A percentile compares a stretch with the other conserved stretches of the same genome.
phyloP scores from a whole-genome alignment of 139 green algal genomes.

The Eudorina sp. region DNA sequence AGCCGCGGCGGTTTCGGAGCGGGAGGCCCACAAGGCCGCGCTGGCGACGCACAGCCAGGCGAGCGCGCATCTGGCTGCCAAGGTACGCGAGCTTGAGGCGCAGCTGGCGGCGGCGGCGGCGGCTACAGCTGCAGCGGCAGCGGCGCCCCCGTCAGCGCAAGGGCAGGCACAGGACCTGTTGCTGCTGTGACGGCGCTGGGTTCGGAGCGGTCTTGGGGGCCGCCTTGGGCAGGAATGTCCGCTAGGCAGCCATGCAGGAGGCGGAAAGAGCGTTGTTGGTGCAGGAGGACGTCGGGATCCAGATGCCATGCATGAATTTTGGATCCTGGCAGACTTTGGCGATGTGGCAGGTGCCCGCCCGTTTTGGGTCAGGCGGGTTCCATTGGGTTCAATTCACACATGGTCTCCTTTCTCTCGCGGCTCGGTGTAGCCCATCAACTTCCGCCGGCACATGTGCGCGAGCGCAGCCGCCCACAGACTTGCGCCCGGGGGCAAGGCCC shows the following conservation, averaged over 20 bases:
- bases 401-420: too few species aligned
- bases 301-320: too few species aligned
- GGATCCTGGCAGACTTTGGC: too few species aligned
- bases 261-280: not conserved
- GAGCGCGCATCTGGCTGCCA: not conserved
- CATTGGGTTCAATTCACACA: too few species aligned
- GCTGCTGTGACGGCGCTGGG: not conserved
- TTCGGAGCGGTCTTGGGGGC: too few species aligned
- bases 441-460: too few species aligned
- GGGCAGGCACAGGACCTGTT: conserved; percentile 1
- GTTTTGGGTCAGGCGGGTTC: too few species aligned
- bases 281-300: not conserved
- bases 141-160: not conserved
- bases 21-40: conserved; percentile 18
- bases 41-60: not conserved
- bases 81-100: not conserved
- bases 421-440: too few species aligned
- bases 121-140: not conserved
- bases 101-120: not conserved
- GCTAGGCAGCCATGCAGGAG: not conserved
- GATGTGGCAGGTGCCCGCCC: too few species aligned
- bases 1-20: not conserved
- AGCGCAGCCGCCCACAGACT: too few species aligned
- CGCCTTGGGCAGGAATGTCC: not conserved
- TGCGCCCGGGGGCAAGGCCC: too few species aligned